Base-by-base conservation (phyloP, 2,329 filamentous ascomycete genomes). In the Cylindrodendrum hubeiense region DNA sequence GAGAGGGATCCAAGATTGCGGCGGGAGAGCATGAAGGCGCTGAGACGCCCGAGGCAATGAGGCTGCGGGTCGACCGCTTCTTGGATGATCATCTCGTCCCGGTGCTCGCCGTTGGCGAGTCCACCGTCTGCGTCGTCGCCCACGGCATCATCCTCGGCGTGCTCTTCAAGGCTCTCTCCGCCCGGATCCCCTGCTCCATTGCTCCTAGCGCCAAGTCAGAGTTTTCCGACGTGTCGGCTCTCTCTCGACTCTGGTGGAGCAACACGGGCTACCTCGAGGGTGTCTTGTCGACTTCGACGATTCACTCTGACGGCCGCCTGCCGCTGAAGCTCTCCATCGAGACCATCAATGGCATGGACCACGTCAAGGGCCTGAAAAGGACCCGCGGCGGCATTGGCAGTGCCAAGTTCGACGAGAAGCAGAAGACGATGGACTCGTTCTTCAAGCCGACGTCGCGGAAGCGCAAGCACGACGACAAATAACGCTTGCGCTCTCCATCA, bases 321-420 rank as follows among this genome's bases (percentile, higher is more conserved):
- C 54, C 49, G 13, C 77, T 82, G 8, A 70, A 67, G 26, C 66
- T 86, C 59, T 74, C 67, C 26, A 84, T 97, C 28, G 78, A 87
- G 49, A 82, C 82, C 5, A 84, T 94, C 67, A 95, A 97, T 76
- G 87, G 87, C 66, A 86, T 87, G 65, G 86, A 88, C 4, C 95
- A 98, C 79, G 86, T 97, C 3, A 80, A 83, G 47, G 89, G 90
- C 28, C 82, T 97, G 63, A 95, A 91, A 77, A 92, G 93, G 78
- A 95, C 93, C 9, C 84, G 91, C 24, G 93, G 93, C 30, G 94
- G 94, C 4, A 92, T 97, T 61, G 94, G 94, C 59, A 96, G 91
- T 72, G 86, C 92, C 41, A 85, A 86, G 60, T 90, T 93, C 75
- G 94, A 98, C 76, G 85, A 87, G 12, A 89, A 85, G 50, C 95